These are phyloP conservation scores for Clitoria ternatea DNA, from an alignment of 306 rosid species.

Conservation along the genomic window DNA sequence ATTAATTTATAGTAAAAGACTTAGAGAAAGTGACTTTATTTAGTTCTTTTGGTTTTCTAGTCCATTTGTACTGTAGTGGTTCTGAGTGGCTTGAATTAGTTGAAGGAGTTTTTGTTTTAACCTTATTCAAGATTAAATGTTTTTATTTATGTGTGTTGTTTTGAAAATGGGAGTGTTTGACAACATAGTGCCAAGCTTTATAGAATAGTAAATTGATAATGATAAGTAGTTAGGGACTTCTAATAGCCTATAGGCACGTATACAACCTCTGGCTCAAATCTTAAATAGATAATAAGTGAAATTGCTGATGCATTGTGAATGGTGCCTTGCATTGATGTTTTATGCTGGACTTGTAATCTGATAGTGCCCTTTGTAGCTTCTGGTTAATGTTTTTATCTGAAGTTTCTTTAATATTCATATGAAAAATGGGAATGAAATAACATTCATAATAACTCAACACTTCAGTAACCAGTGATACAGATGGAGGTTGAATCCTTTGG, in stretches of 20 bases:
- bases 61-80: background rate
- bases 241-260: background rate
- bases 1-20: too few species aligned
- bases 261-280: background rate
- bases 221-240: background rate
- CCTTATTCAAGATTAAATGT: background rate
- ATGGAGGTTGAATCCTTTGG: background rate
- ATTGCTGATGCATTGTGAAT: background rate
- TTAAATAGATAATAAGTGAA: background rate
- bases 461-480: background rate
- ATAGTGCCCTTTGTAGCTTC: background rate
- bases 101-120: background rate
- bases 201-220: background rate
- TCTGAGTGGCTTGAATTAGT: background rate
- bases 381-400: background rate
- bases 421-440: background rate
- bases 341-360: background rate
- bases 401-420: background rate
- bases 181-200: background rate
- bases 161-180: background rate
- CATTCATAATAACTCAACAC: background rate
- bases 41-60: background rate
- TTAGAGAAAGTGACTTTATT: too few species aligned
- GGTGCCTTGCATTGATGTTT: background rate
- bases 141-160: background rate